Evolutionary conservation across 164 flowering plant genomes (phyloP).

Genomic region (Piper longum): DNA sequence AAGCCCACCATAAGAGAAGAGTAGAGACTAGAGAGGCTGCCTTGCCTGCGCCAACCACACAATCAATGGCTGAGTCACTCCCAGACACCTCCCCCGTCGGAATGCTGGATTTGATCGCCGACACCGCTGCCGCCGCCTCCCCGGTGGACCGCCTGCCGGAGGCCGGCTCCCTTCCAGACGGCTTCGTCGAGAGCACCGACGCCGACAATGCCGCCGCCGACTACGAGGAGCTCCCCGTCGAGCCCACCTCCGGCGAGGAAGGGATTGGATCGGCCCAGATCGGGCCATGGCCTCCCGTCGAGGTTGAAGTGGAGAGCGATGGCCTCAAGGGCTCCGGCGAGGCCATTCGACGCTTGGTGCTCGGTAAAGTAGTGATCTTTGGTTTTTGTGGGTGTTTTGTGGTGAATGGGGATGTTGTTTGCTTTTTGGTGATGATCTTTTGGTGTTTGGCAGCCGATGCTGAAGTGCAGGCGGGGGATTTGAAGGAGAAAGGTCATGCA

Average conservation of each 20-base stretch:
- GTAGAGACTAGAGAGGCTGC: too few species aligned
- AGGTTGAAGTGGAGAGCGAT: conserved; percentile 10
- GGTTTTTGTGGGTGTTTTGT: neutral
- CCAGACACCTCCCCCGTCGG: neutral
- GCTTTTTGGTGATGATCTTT: conserved; percentile 3
- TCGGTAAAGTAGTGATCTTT: neutral
- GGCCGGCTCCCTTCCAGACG: conserved; percentile 67
- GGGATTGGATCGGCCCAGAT: conserved; percentile 5
- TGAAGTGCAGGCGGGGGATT: conserved; percentile 12
- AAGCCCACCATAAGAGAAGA: too few species aligned
- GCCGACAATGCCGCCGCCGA: conserved; percentile 19
- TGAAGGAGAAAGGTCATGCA: conserved; percentile 22
- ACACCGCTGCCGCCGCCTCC: conserved; percentile 28
- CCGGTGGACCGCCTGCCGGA: conserved; percentile 56
- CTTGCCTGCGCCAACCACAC: too few species aligned
- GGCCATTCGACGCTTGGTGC: neutral
- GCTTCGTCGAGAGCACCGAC: conserved; percentile 64
- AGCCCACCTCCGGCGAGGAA: conserved; percentile 5
- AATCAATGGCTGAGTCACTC: too few species aligned
- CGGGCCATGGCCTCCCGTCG: neutral
- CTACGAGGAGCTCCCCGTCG: conserved; percentile 17
- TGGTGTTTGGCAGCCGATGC: conserved; percentile 25
- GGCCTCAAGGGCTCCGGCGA: conserved; percentile 7
- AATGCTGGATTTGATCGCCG: neutral
- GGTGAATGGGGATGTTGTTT: neutral